These are phyloP conservation scores for Cicer arietinum DNA, from an alignment of 306 rosid species.

Conservation along the genomic window DNA sequence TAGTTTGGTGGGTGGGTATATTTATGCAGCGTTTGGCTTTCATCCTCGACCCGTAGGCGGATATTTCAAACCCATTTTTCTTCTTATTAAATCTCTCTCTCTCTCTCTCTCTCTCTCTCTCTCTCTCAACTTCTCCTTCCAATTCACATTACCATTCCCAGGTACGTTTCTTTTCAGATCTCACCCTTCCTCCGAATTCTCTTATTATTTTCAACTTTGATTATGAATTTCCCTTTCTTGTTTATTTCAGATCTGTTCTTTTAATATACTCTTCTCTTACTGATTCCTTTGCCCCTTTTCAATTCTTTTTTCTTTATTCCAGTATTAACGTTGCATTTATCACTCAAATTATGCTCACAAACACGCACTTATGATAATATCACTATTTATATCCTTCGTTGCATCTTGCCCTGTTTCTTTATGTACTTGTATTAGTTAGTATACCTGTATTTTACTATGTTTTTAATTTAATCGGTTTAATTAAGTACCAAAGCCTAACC, in stretches of 20 bases:
- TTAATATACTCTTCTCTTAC: background rate
- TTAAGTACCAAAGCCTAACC: background rate
- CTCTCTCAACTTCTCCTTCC: background rate
- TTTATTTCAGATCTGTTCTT: constrained; percentile 35
- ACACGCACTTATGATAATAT: no score
- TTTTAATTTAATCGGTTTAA: background rate
- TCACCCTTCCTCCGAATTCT: background rate
- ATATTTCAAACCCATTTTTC: constrained; percentile 41
- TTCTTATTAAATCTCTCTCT: constrained; percentile 12
- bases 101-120: background rate
- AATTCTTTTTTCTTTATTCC: background rate
- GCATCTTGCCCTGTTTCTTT: background rate
- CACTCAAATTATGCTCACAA: constrained; percentile 9
- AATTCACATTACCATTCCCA: constrained; percentile 16
- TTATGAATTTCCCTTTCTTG: background rate
- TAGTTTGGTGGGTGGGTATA: background rate
- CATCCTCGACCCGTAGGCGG: constrained; percentile 49
- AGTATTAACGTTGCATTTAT: background rate
- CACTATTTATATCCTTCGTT: background rate
- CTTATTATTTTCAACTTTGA: background rate
- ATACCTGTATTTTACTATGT: background rate
- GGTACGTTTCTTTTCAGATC: constrained; percentile 40
- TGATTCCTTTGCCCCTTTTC: background rate
- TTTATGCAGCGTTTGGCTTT: constrained; percentile 30
- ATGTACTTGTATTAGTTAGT: background rate